Evolutionary conservation across 148 eudicot genomes (phyloP).

Genomic region (Fagopyrum tataricum): DNA sequence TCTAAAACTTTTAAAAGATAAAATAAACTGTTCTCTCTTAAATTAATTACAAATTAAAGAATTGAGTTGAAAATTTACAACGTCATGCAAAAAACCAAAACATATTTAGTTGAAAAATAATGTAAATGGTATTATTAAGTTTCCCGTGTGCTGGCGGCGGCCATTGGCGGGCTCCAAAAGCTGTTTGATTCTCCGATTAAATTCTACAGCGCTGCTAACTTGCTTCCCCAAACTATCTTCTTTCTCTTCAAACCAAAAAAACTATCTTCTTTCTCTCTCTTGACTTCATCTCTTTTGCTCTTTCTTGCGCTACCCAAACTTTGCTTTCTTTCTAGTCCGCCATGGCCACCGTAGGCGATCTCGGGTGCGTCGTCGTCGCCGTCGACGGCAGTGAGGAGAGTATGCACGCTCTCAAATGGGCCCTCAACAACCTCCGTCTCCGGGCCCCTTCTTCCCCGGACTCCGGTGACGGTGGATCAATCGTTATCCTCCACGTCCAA

Average conservation of each 20-base stretch:
- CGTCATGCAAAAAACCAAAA: too few species aligned
- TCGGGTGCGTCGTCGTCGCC: conserved; percentile 54
- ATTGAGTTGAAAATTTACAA: too few species aligned
- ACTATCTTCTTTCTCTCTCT: not conserved
- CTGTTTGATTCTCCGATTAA: not conserved
- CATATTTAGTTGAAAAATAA: too few species aligned
- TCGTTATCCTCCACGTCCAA: conserved; percentile 61
- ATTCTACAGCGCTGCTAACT: not conserved
- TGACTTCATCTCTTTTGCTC: not conserved
- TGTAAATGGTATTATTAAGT: too few species aligned
- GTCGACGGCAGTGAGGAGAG: conserved; percentile 91
- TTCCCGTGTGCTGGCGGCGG: not conserved
- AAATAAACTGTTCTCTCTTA: too few species aligned
- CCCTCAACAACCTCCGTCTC: conserved; percentile 55
- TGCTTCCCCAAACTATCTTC: not conserved
- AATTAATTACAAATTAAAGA: too few species aligned
- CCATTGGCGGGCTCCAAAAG: conserved; percentile 4
- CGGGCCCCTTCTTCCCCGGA: conserved; percentile 22
- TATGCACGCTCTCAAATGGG: conserved; percentile 74
- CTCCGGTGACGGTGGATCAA: conserved; percentile 27
- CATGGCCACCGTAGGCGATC: conserved; percentile 19
- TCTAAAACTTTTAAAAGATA: too few species aligned
- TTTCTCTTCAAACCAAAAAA: too few species aligned
- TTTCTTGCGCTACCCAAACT: not conserved
- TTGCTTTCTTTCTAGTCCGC: not conserved